Percentiles rank a stretch among this genome's conserved stretches.
Conservation (phyloP, 495 filamentous ascomycete species). For the Aspergillus leporis region DNA sequence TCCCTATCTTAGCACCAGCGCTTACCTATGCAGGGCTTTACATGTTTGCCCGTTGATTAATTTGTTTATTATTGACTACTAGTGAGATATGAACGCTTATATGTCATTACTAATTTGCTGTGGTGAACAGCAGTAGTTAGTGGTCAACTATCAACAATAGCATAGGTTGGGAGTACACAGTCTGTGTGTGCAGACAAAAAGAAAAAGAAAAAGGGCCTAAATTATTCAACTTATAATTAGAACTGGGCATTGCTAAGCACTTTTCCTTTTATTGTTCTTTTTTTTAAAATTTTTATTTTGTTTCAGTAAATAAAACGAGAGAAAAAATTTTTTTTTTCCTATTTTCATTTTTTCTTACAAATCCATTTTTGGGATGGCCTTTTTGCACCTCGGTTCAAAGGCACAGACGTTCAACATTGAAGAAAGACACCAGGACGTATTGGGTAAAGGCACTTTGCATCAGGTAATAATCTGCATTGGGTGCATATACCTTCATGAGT, state of each 20-base stretch:
- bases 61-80: background rate
- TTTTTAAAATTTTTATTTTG: background rate
- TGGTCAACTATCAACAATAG: background rate
- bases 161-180: background rate
- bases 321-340: background rate
- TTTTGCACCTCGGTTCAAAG: background rate
- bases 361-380: no score
- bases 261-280: background rate
- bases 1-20: background rate
- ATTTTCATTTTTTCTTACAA: background rate
- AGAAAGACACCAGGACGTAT: background rate
- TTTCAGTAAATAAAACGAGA: background rate
- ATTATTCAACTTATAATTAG: background rate
- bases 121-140: no score
- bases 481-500: background rate
- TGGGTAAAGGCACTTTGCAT: background rate
- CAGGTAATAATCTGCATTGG: background rate
- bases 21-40: background rate
- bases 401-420: background rate
- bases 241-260: background rate
- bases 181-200: background rate
- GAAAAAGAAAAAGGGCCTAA: background rate
- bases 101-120: no score
- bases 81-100: background rate
- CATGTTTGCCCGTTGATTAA: background rate